These are phyloP conservation scores for Colletotrichum sp. DNA, from an alignment of 2,329 filamentous ascomycete genomes.

Conservation along the genomic window DNA sequence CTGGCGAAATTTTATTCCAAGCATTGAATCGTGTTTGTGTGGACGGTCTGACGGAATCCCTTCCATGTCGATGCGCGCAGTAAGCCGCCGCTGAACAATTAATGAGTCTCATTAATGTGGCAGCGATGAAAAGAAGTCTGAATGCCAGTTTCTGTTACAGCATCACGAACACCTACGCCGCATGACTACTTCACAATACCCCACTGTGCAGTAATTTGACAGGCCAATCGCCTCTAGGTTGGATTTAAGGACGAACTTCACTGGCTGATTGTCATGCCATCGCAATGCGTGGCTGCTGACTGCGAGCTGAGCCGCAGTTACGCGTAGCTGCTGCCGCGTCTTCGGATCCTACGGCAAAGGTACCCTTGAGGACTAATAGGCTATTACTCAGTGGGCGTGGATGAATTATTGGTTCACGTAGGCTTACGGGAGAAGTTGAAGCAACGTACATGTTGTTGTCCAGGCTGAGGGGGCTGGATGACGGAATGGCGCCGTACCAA, in stretches of 20 bases:
- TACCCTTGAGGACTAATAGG: background rate
- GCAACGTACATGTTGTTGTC: background rate
- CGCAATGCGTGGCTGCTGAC: background rate
- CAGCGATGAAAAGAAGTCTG: background rate
- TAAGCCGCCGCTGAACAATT: rapidly evolving
- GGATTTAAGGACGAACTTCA: background rate
- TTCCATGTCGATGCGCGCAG: background rate
- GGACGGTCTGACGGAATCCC: background rate
- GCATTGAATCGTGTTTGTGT: background rate
- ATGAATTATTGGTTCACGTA: background rate
- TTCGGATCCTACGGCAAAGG: background rate
- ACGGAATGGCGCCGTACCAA: background rate
- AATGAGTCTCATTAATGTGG: background rate
- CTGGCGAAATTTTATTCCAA: background rate
- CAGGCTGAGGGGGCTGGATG: background rate
- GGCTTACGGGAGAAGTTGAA: rapidly evolving
- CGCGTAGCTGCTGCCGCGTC: background rate
- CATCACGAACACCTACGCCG: background rate
- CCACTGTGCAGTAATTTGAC: background rate
- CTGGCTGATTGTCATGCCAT: background rate
- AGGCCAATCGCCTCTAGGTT: background rate
- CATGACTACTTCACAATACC: background rate
- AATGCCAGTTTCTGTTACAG: background rate
- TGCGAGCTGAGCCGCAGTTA: background rate
- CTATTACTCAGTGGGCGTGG: background rate